Conservation (phyloP, 2,329 filamentous ascomycete species). For the Stagonosporopsis chrysanthemi region DNA sequence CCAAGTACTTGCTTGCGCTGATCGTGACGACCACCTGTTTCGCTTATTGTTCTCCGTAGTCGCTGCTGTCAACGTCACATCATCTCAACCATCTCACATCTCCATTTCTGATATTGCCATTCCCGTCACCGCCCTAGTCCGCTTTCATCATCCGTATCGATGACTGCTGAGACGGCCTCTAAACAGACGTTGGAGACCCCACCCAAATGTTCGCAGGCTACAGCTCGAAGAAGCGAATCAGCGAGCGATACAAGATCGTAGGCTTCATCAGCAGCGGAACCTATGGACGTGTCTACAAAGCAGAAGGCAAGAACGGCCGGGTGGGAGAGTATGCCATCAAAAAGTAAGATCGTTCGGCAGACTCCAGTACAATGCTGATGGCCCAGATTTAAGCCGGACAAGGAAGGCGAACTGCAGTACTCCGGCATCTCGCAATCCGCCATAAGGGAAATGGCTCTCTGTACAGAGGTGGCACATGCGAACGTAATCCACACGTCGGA, state of each 20-base stretch:
- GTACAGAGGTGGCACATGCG: constrained; percentile 85
- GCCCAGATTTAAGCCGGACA: constrained; percentile 86
- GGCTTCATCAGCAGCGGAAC: constrained; percentile 98
- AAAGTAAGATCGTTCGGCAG: constrained; percentile 66
- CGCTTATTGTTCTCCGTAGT: constrained; percentile 27
- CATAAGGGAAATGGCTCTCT: constrained; percentile 96
- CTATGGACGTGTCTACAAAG: constrained; percentile 98
- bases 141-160: neutral
- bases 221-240: constrained; percentile 80
- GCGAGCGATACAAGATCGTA: constrained; percentile 93
- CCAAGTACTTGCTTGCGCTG: constrained; percentile 22
- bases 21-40: constrained; percentile 22
- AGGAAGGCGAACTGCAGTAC: constrained; percentile 96
- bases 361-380: constrained; percentile 23
- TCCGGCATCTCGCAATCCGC: constrained; percentile 98
- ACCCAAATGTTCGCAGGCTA: constrained; percentile 57
- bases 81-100: constrained; percentile 14
- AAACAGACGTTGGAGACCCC: constrained; percentile 37
- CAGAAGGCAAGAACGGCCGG: constrained; percentile 75
- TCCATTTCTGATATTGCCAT: constrained; percentile 10
- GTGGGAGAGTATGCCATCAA: constrained; percentile 95
- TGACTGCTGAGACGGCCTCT: constrained; percentile 12
- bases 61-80: constrained; percentile 16
- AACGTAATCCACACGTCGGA: constrained; percentile 93
- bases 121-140: neutral